Conservation (phyloP, 2,329 filamentous ascomycete genomes). For the Talaromyces islandicus region DNA sequence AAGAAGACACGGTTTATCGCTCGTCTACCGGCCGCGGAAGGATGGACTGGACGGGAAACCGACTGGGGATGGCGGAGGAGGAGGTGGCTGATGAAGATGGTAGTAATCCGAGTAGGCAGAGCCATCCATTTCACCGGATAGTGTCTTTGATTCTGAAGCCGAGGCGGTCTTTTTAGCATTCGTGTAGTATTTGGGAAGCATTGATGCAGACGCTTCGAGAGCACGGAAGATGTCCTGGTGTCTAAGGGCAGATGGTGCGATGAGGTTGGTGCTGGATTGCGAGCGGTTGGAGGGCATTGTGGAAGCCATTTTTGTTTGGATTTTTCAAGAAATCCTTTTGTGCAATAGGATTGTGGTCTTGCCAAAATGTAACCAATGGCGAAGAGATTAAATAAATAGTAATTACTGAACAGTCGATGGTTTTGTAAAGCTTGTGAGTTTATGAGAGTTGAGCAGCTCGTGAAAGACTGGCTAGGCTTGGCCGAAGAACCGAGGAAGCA, state of each 20-base stretch:
- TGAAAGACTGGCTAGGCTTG: not conserved
- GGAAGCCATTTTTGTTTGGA: constrained; percentile 14
- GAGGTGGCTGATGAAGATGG: constrained; percentile 18
- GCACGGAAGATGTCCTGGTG: constrained; percentile 33
- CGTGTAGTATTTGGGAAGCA: constrained; percentile 22
- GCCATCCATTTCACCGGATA: constrained; percentile 1
- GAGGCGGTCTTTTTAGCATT: constrained; percentile 18
- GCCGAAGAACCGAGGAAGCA: not conserved
- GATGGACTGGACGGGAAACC: constrained; percentile 13
- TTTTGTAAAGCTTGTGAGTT: not conserved
- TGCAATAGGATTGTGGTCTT: not conserved
- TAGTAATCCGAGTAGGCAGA: constrained; percentile 4
- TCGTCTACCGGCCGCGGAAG: not conserved
- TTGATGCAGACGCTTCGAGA: constrained; percentile 27
- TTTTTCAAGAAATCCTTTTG: not conserved
- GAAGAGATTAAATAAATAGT: not conserved
- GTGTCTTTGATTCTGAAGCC: not conserved
- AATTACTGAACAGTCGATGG: not conserved
- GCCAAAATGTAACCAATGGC: not conserved
- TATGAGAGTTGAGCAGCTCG: not conserved
- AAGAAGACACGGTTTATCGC: not conserved
- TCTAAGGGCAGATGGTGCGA: constrained; percentile 16
- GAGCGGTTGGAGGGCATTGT: constrained; percentile 9
- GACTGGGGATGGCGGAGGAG: constrained; percentile 27
- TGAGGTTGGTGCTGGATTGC: constrained; percentile 15